Percentiles rank a stretch among this genome's conserved stretches.
Evolutionary conservation across 345 rosid species (phyloP).

Genomic region (Trapa incisa): DNA sequence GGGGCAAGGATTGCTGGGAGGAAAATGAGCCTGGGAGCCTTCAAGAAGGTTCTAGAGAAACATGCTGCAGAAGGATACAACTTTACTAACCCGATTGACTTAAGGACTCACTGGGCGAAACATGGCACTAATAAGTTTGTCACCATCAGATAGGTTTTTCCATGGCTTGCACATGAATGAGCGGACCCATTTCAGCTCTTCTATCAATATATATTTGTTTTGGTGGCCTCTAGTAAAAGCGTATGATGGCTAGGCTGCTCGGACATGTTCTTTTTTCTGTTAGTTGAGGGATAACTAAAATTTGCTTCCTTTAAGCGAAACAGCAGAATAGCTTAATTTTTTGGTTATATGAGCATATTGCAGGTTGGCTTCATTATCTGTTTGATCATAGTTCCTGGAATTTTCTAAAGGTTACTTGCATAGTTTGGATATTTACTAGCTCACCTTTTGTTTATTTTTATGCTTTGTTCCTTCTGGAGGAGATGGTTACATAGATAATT

Average conservation of each 20-base stretch:
- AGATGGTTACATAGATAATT: too few relatives aligned
- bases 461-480: neutral
- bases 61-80: slow-evolving; percentile 25
- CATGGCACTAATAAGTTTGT: slow-evolving; percentile 30
- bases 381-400: neutral
- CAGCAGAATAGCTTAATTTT: slow-evolving; percentile 8
- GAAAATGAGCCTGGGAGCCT: slow-evolving; percentile 27
- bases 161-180: neutral
- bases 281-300: slow-evolving; percentile 8
- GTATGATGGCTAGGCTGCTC: slow-evolving; percentile 9
- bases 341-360: slow-evolving; percentile 1
- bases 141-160: slow-evolving; percentile 22
- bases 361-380: slow-evolving; percentile 4
- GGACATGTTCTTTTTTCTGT: slow-evolving; percentile 7
- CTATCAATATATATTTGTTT: slow-evolving; percentile 7
- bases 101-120: slow-evolving; percentile 25
- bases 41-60: slow-evolving; percentile 22
- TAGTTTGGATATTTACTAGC: neutral
- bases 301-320: slow-evolving; percentile 7
- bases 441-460: neutral
- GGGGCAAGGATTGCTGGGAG: slow-evolving; percentile 28
- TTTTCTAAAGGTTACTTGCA: neutral
- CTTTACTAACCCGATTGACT: slow-evolving; percentile 21
- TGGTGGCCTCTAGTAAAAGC: slow-evolving; percentile 8
- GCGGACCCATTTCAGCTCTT: slow-evolving; percentile 2